Evolutionary conservation across 2,329 filamentous ascomycete species (phyloP).

Genomic region (Verticillium dahliae): DNA sequence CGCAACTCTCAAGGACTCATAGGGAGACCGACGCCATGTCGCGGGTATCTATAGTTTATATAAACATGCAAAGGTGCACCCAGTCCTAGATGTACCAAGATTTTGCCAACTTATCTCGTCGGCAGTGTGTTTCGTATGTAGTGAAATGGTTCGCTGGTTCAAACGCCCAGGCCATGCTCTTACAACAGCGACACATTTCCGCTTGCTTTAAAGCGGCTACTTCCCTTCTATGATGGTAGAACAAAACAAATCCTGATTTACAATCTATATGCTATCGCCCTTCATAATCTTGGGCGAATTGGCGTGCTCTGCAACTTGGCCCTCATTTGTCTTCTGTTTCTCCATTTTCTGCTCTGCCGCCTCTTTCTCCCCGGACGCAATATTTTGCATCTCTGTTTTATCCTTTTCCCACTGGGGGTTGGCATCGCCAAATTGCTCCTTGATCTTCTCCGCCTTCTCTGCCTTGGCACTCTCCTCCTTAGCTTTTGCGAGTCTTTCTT

Average conservation of each 20-base stretch:
- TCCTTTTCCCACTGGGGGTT: constrained; percentile 85
- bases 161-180: too few species aligned
- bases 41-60: too few species aligned
- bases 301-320: constrained; percentile 7
- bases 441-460: constrained; percentile 69
- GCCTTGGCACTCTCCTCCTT: constrained; percentile 69
- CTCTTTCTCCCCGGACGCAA: background rate
- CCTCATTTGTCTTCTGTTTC: constrained; percentile 7
- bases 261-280: background rate
- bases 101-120: too few species aligned
- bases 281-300: background rate
- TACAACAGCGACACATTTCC: too few species aligned
- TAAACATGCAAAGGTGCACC: too few species aligned
- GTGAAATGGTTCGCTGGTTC: too few species aligned
- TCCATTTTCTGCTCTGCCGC: constrained; percentile 5
- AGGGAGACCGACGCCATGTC: too few species aligned
- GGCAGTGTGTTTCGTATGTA: too few species aligned
- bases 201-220: background rate
- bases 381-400: constrained; percentile 69
- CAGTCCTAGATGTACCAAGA: too few species aligned
- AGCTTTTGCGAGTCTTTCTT: constrained; percentile 73
- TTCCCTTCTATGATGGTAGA: too few species aligned
- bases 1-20: too few species aligned
- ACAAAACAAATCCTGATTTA: too few species aligned
- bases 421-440: constrained; percentile 72